phyloP scores from a whole-genome alignment of 2,329 filamentous ascomycete genomes.

The Aureobasidium sp. region DNA sequence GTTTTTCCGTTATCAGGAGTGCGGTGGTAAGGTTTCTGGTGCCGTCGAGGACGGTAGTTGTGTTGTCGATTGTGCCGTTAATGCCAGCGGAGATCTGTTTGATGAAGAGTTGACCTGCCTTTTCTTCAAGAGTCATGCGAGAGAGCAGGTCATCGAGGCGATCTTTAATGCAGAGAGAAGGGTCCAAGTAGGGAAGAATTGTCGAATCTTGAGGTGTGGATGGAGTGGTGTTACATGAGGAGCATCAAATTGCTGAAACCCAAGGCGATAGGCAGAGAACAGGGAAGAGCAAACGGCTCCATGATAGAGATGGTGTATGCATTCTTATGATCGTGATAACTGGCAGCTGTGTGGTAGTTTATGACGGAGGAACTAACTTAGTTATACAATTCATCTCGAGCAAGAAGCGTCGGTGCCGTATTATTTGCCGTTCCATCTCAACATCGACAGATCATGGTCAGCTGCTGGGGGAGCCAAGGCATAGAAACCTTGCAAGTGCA shows the following conservation, averaged over 20 bases:
- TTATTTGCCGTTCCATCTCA: background rate
- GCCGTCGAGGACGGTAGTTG: background rate
- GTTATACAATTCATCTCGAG: background rate
- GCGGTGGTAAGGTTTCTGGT: conserved; percentile 22
- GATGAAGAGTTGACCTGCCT: conserved; percentile 49
- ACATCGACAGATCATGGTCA: background rate
- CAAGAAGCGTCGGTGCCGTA: background rate
- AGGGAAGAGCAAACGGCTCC: background rate
- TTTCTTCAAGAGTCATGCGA: conserved; percentile 67
- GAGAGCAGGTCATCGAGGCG: conserved; percentile 59
- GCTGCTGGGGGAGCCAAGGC: background rate
- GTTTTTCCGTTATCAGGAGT: conserved; percentile 68
- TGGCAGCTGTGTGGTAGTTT: background rate
- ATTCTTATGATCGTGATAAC: background rate
- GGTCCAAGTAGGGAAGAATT: background rate
- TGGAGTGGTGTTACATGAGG: background rate
- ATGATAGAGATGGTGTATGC: background rate
- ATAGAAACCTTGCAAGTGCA: background rate
- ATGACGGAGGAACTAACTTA: background rate
- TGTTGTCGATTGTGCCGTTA: conserved; percentile 5
- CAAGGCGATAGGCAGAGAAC: background rate
- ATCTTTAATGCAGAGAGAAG: conserved; percentile 40
- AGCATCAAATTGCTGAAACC: background rate
- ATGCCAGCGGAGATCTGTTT: conserved; percentile 28
- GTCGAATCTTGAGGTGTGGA: background rate